Conservation (phyloP, 805 yeast species). For the Kuraishia cidri region DNA sequence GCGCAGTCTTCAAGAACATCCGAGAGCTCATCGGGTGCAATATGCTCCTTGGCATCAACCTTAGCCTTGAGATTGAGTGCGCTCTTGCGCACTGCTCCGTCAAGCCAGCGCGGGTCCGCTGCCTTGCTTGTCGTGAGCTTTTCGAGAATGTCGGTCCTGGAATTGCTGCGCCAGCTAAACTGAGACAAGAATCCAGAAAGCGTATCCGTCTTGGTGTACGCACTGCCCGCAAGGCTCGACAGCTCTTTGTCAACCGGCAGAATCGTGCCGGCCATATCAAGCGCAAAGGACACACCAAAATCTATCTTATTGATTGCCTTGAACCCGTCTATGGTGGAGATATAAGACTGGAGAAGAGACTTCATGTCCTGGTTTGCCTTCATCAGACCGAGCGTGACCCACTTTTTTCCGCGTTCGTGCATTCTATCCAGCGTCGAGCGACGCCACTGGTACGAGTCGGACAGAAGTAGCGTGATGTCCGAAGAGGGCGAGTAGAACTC, state of each 20-base stretch:
- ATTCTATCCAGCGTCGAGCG: conserved; percentile 53
- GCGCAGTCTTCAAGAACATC: conserved; percentile 32
- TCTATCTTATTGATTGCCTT: conserved; percentile 30
- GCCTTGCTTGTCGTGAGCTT: conserved; percentile 14
- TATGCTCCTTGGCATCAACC: conserved; percentile 13
- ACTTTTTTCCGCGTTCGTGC: conserved; percentile 46
- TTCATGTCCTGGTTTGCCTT: conserved; percentile 68
- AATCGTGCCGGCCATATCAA: conserved; percentile 76
- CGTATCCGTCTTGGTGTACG: conserved; percentile 34
- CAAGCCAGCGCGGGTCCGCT: too few species aligned
- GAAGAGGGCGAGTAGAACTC: conserved; percentile 35
- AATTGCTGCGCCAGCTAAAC: conserved; percentile 58
- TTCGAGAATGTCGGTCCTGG: conserved; percentile 21
- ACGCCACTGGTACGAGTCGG: conserved; percentile 77
- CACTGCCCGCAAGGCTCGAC: conserved; percentile 27
- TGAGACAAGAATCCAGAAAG: conserved; percentile 71
- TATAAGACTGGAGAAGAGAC: conserved; percentile 69
- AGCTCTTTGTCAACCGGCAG: conserved; percentile 61
- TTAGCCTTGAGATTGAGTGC: conserved; percentile 6
- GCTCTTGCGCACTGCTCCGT: conserved; percentile 13
- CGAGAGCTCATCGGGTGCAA: too few species aligned
- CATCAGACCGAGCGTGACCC: conserved; percentile 55
- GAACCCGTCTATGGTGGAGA: conserved; percentile 29
- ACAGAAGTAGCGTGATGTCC: conserved; percentile 47
- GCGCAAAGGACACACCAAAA: conserved; percentile 83